Conservation (phyloP, 371 early-diverging fungal species). For the Sporodiniella umbellata region DNA sequence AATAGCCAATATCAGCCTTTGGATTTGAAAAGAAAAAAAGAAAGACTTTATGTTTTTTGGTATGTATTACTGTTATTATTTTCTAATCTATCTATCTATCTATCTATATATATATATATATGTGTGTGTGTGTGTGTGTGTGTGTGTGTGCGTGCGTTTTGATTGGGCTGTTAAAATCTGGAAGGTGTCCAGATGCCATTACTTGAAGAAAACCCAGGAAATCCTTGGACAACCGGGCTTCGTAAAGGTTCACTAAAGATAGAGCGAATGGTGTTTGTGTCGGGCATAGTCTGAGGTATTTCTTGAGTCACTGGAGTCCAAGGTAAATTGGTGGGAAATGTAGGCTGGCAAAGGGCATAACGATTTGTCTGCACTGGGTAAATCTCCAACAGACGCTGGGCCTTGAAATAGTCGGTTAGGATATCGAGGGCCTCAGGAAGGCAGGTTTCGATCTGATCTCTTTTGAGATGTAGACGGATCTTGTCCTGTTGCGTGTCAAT, state of each 20-base stretch:
- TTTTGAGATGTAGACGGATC: constrained; percentile 8
- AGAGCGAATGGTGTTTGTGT: constrained; percentile 31
- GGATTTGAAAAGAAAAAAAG: background rate
- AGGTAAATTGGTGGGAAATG: background rate
- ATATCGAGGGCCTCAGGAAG: constrained; percentile 8
- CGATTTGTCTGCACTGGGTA: background rate
- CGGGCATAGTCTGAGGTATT: constrained; percentile 13
- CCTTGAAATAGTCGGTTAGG: constrained; percentile 10
- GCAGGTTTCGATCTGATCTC: background rate
- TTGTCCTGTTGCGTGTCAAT: constrained; percentile 1
- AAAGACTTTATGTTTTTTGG: background rate
- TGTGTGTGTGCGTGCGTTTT: too few species aligned
- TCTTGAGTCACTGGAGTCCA: constrained; percentile 10
- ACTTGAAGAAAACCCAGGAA: background rate
- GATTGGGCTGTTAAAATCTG: too few species aligned
- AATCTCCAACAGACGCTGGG: constrained; percentile 6
- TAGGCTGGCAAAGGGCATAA: background rate
- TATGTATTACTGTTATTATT: background rate
- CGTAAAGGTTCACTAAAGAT: constrained; percentile 33
- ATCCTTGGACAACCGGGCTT: background rate
- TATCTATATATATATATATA: background rate
- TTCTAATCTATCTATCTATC: background rate
- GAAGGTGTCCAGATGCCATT: background rate
- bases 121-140: too few species aligned
- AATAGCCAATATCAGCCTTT: too few species aligned